Percentiles rank a stretch among this genome's conserved stretches.
Evolutionary conservation across 164 flowering plant genomes (phyloP).

Genomic region (Magnolia sinica): DNA sequence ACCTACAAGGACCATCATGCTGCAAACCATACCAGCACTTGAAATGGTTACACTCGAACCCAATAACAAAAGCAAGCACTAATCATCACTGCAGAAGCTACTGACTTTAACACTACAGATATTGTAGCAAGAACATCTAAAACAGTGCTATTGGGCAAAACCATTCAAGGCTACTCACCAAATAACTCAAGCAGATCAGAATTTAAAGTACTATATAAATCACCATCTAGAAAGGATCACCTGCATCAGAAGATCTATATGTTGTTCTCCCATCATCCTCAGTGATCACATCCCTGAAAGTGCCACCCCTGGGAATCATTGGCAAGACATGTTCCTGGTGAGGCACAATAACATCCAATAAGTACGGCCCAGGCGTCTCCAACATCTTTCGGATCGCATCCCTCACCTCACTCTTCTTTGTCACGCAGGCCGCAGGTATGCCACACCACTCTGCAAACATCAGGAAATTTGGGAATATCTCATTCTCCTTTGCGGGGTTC

Average conservation of each 20-base stretch:
- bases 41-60: not conserved
- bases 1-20: too few species aligned
- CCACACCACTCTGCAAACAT: conserved; percentile 62
- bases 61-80: not conserved
- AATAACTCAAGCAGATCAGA: not conserved
- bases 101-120: not conserved
- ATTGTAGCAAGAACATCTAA: not conserved
- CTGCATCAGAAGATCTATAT: conserved; percentile 24
- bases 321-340: conserved; percentile 80
- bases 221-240: not conserved
- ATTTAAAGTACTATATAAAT: not conserved
- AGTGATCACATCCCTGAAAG: conserved; percentile 59
- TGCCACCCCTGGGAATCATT: conserved; percentile 69
- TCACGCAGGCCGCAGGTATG: conserved; percentile 61
- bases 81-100: not conserved
- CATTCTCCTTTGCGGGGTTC: conserved; percentile 48
- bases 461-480: conserved; percentile 60
- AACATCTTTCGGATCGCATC: conserved; percentile 61
- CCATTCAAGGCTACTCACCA: not conserved
- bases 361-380: conserved; percentile 68
- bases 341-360: conserved; percentile 68
- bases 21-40: too few species aligned
- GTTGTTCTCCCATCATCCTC: conserved; percentile 55
- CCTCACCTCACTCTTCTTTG: conserved; percentile 42
- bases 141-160: not conserved